Evolutionary conservation across 768 basidiomycete species (phyloP), one percentile per base, ranked within the genome.

Genomic region (Cubamyces lactineus): DNA sequence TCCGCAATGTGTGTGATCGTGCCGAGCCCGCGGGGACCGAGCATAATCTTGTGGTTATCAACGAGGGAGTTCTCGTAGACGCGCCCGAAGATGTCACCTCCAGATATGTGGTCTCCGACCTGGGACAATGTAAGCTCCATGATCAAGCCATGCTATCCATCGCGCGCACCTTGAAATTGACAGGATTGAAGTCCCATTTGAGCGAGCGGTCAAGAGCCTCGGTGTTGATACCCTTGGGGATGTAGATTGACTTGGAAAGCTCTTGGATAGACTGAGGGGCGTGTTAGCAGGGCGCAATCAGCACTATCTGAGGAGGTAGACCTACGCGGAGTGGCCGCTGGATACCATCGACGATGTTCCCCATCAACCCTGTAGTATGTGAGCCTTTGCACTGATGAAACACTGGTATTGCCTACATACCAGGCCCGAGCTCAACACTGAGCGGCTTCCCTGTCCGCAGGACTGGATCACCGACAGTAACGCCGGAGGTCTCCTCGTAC

Each of bases 401-500:
- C 46, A 23, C 23, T n/a, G 4, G 47, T 47, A 54, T 54, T 26
- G 47, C 24, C 38, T 16, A 74, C 83, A 59, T 71, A 94, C 96
- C 96, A 71, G 97, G 97, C 38, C 97, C 97, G 42, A 99, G 84
- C 75, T 99, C 97, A 61, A 98, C 97, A 74, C 92, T 94, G 58
- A 99, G 85, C 30, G 97, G 97, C 75, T 99, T 99, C 48, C 96
- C 97, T 28, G 97, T 99, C 58, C 96, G 85, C 71, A 99, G 78
- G 17, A 99, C 97, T 50, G 97, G 97, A 79, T 99, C 97, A 28
- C 97, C 97, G 54, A 98, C 96, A 6, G 96, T 98, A 43, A 99
- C 97, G 56, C 97, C 97, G 45, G 96, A 97, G 6, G 96, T 98
- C 80, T 99, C 97, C 76, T 99, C 97, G 72, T 99, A 98, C 11